Evolutionary conservation across 2,329 filamentous ascomycete species (phyloP), one percentile per base, ranked within the genome.

Genomic region (Fusarium denticulatum): DNA sequence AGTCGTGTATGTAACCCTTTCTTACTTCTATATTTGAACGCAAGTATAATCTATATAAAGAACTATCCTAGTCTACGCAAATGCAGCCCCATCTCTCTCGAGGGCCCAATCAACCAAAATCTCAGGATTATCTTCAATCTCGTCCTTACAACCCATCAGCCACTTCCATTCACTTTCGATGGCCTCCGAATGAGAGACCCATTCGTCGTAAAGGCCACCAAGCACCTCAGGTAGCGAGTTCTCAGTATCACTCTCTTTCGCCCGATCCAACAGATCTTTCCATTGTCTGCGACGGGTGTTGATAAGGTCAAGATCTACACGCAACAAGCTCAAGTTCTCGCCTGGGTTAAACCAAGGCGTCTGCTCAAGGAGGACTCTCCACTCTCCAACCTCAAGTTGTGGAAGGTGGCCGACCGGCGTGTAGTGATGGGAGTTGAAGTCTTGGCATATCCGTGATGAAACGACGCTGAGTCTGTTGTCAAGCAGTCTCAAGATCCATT

Each of bases 271-370:
- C 1, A 60, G 10, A 9, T n/a, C 30, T 56, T 22, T 36, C 61
- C 71, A 67, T 24, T 69, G 46, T 10, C 10, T 13, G 6, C 36
- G 59, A 10, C 53, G 52, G 3, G 47, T 50, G 12, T 20, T 49
- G 10, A 73, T 32, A 11, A 60, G 20, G 9, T 59, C 67, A 11
- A 67, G 30, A 30, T 66, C 60, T 5, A 16, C 18, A 10, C 60
- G 22, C 6, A 7, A 53, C 4, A 55, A n/a, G 6, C 22, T 14
- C 24, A 28, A 36, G 0, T 6, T 8, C 4, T n/a, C 2, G 9
- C 22, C 26, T 18, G 18, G 11, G 12, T 20, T 6, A 8, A 58
- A 22, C 15, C 22, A 50, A 0, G 56, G 47, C 1, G 37, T 58
- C 3, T 56, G 20, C 12, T 39, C 40, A 1, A 57, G 2, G 6